phyloP scores from a whole-genome alignment of 2,329 filamentous ascomycete species.

The Hymenoscyphus scutula region DNA sequence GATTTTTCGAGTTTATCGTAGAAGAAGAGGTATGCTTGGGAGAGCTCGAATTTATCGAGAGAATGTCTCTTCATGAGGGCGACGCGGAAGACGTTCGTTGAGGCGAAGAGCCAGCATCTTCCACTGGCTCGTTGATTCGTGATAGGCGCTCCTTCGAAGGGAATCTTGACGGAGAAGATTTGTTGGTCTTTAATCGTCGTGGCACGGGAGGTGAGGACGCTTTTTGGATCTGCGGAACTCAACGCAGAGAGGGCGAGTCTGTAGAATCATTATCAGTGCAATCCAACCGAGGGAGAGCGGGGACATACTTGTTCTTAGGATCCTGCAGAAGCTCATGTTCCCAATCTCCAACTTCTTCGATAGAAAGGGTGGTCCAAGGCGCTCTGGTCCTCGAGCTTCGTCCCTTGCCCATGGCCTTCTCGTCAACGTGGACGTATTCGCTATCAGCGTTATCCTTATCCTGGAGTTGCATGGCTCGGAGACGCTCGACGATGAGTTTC shows the following conservation, averaged over 20 bases:
- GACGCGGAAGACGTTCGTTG: slow-evolving; percentile 89
- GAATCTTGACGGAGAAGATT: slow-evolving; percentile 79
- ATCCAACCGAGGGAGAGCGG: background rate
- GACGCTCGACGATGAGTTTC: slow-evolving; percentile 45
- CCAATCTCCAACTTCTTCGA: slow-evolving; percentile 54
- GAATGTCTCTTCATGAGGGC: slow-evolving; percentile 81
- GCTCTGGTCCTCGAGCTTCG: slow-evolving; percentile 27
- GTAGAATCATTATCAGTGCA: slow-evolving; percentile 15
- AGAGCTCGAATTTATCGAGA: slow-evolving; percentile 78
- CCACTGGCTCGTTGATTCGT: slow-evolving; percentile 82
- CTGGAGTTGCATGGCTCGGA: slow-evolving; percentile 46
- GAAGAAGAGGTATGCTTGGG: slow-evolving; percentile 84
- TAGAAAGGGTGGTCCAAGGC: slow-evolving; percentile 44
- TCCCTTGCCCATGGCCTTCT: slow-evolving; percentile 40
- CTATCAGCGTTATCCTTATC: slow-evolving; percentile 38
- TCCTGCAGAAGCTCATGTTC: slow-evolving; percentile 61
- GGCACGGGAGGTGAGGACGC: slow-evolving; percentile 62
- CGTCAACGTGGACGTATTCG: slow-evolving; percentile 52
- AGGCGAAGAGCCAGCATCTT: slow-evolving; percentile 88
- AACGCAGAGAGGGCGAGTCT: slow-evolving; percentile 76
- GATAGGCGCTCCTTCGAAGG: slow-evolving; percentile 76
- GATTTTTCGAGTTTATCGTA: slow-evolving; percentile 93
- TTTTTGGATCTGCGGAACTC: slow-evolving; percentile 62
- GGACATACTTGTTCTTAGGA: slow-evolving; percentile 59
- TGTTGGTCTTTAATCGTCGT: slow-evolving; percentile 69